A percentile compares a stretch with the other conserved stretches of the same genome.
These are phyloP conservation scores for Plasmopara muralis DNA, from an alignment of 352 stramenopile genomes.

Conservation along the genomic window DNA sequence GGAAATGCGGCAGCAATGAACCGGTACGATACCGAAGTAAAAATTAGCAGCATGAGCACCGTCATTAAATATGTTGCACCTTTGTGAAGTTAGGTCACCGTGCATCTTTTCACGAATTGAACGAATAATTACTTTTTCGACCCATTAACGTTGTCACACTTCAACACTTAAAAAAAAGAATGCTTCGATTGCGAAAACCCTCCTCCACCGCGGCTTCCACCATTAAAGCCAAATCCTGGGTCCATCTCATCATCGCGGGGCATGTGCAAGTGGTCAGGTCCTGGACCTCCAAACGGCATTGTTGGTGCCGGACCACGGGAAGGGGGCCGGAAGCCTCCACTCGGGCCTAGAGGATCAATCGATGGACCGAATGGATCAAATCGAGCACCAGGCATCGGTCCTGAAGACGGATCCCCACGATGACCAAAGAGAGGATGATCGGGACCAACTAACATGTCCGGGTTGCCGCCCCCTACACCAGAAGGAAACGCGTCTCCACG, in stretches of 20 bases:
- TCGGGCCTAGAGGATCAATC: conserved; percentile 42
- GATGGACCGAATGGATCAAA: conserved; percentile 81
- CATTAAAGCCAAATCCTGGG: conserved; percentile 33
- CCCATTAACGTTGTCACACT: no score
- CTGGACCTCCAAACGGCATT: conserved; percentile 68
- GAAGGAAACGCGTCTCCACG: conserved; percentile 61
- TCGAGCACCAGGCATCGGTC: conserved; percentile 61
- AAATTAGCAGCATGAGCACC: neutral
- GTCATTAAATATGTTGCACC: no score
- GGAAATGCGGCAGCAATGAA: no score
- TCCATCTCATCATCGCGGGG: conserved; percentile 57
- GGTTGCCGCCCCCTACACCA: conserved; percentile 47
- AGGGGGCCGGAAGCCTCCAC: conserved; percentile 37
- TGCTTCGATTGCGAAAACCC: conserved; percentile 44
- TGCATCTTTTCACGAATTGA: no score
- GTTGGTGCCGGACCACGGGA: conserved; percentile 37
- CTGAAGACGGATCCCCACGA: conserved; percentile 43
- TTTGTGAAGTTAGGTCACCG: no score
- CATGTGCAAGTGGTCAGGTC: conserved; percentile 78
- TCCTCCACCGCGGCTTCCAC: conserved; percentile 21
- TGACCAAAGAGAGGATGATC: conserved; percentile 67
- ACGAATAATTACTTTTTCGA: no score
- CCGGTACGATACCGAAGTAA: neutral
- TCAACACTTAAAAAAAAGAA: conserved; percentile 48
- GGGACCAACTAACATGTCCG: conserved; percentile 67